These are phyloP conservation scores for Fusarium brevicatenulatum DNA, from an alignment of 2,329 filamentous ascomycete species.

Conservation along the genomic window DNA sequence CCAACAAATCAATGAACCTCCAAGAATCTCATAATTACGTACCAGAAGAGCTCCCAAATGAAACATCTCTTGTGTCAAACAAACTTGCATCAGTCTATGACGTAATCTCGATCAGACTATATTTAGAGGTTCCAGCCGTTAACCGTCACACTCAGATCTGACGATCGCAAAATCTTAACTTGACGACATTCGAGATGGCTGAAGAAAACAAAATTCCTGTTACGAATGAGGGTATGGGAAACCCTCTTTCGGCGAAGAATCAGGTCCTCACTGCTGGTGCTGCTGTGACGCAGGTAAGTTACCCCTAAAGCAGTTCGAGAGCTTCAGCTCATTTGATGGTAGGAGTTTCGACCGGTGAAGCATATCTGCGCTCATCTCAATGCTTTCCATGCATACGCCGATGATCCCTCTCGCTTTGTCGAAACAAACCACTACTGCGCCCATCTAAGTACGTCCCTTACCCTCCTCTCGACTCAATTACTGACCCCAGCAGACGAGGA, in stretches of 20 bases:
- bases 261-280: constrained; percentile 70
- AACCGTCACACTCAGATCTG: not conserved
- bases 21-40: not conserved
- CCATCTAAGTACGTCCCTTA: constrained; percentile 64
- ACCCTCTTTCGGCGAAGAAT: constrained; percentile 64
- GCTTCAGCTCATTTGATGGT: not conserved
- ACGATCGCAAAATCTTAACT: constrained; percentile 19
- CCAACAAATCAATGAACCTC: not conserved
- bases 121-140: not conserved
- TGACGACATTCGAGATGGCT: constrained; percentile 5
- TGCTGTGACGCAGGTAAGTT: constrained; percentile 62
- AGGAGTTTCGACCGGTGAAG: constrained; percentile 77
- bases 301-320: rapidly evolving
- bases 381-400: constrained; percentile 86
- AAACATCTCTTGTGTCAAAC: not conserved
- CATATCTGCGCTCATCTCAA: constrained; percentile 85
- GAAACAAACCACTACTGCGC: constrained; percentile 89
- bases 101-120: constrained; percentile 5
- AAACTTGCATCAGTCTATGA: constrained; percentile 17
- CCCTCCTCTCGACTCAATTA: constrained; percentile 45
- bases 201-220: constrained; percentile 12
- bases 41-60: not conserved
- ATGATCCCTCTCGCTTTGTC: constrained; percentile 73
- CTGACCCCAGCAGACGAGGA: constrained; percentile 59
- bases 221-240: constrained; percentile 51